Base-by-base conservation (phyloP, 1,139 yeast species). In the Hyphopichia wangnamkhiaoensis region DNA sequence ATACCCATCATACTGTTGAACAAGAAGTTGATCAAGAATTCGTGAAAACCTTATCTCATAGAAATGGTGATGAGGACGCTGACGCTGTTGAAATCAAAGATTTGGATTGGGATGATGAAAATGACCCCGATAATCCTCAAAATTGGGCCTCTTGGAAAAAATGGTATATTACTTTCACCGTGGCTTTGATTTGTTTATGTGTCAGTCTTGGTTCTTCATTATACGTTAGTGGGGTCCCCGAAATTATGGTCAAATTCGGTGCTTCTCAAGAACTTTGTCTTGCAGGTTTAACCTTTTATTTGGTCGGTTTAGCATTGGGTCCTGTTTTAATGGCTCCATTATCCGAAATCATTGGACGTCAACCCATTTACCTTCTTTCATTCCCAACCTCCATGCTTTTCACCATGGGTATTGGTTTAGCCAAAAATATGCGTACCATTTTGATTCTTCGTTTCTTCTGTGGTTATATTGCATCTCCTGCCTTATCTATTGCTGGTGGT, bases 401-500 rank as follows among this genome's bases (percentile, higher is more conserved):
- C 61, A 79, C 82, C 20, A 79, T 84, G 84, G 93, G 91, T 41
- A 84, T 84, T 38, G 91, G 88, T 12, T 66, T 83, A 42, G 66
- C 87, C 1, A 59, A 68, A 21, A 76, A 82, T 46, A 79, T 84
- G 45, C 63, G 76, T 38, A 68, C 77, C 20, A 68, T 86, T 30
- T 65, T 87, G 35, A 84, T 88, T 2, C 65, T 87, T 38, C 71
- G 97, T 49, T 86, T 89, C 58, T 78, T 90, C 49, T 76, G 90
- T 28, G 97, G 97, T 3, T 70, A 84, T 24, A 72, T 85, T 42
- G 87, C 94, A 0, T 80, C 93, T 4, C 96, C 96, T 4, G 90
- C 95, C 0, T 71, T 90, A 56, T 82, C 95, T 3, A 80, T 87
- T 49, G 96, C 93, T 10, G 94, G 91, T 42, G 97, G 96, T 43